Base-by-base conservation (phyloP, 352 stramenopile genomes). In the Phytophthora agathidicida region DNA sequence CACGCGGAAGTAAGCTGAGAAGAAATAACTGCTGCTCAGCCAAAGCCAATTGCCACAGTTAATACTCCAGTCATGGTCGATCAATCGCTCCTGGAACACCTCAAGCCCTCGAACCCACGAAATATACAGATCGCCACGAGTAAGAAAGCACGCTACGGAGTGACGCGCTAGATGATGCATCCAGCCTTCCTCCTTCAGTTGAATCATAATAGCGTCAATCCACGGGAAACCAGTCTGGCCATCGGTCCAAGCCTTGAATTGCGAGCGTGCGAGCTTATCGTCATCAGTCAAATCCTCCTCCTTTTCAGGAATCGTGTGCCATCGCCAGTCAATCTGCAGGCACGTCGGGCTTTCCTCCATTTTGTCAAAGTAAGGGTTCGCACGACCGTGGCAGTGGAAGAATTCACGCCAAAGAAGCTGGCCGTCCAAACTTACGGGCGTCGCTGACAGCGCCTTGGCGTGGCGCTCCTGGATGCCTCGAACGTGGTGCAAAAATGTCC, bases 41-140 rank as follows among this genome's bases (percentile, higher is more conserved):
- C 97, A 98, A 42, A 98, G 83, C 96, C 97, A 99, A 65, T 99
- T 99, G 71, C 96, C 98, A 27, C 87, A 94, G 77, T 99, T 99
- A 53, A 99, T 82, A 31, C 83, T 88, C 86, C 96, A 99, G 76
- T 99, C 96, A 19, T 97, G 90, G 78, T 99, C 97, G 27, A 99
- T 86, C 2, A 99, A 78, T 8, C 91, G 74, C 44, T 94, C 80
- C 61, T 99, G 96, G 67, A 89, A 97, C 5, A 98, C 88, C 42
- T 91, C 80, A 13, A 95, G 83, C 2, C 96, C 96, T 35, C 92
- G 75, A 27, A 98, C 93, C 96, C 96, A 99, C 55, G 79, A 96
- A 56, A 98, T 92, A 61, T 94, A 99, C 17, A 99, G 70, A 69
- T 99, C 97, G 5, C 97, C 97, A n/a, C 97, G 82, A 24, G 97